Evolutionary conservation across 805 yeast genomes (phyloP).

Genomic region (Hanseniaspora nectarophila): DNA sequence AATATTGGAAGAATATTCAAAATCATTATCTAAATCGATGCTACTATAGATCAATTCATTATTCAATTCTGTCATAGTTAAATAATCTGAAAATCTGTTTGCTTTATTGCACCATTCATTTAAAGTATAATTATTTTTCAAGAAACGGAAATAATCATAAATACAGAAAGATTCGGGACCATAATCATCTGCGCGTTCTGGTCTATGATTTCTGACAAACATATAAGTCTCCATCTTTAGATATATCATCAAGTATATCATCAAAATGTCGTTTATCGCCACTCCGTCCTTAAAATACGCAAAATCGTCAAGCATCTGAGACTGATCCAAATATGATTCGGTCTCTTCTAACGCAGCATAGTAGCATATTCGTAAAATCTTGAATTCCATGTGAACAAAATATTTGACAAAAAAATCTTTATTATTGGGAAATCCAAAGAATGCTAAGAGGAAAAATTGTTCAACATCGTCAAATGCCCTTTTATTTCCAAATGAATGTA

Average conservation of each 20-base stretch:
- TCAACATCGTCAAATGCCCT: too few species aligned
- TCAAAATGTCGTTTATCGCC: neutral
- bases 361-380: too few species aligned
- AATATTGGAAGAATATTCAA: too few species aligned
- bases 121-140: neutral
- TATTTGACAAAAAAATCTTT: too few species aligned
- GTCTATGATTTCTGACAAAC: neutral
- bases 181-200: neutral
- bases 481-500: too few species aligned
- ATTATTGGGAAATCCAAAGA: too few species aligned
- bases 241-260: neutral
- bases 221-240: neutral
- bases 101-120: neutral
- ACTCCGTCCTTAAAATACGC: too few species aligned
- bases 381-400: too few species aligned
- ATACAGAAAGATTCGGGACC: neutral
- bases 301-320: neutral
- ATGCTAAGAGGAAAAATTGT: too few species aligned
- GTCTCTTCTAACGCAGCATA: too few species aligned
- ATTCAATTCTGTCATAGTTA: neutral
- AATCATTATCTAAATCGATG: too few species aligned
- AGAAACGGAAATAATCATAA: neutral
- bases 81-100: neutral
- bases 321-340: neutral
- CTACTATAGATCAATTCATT: neutral